Conservation (phyloP, 192 early-diverging fungal species). For the Backusella australiensis region DNA sequence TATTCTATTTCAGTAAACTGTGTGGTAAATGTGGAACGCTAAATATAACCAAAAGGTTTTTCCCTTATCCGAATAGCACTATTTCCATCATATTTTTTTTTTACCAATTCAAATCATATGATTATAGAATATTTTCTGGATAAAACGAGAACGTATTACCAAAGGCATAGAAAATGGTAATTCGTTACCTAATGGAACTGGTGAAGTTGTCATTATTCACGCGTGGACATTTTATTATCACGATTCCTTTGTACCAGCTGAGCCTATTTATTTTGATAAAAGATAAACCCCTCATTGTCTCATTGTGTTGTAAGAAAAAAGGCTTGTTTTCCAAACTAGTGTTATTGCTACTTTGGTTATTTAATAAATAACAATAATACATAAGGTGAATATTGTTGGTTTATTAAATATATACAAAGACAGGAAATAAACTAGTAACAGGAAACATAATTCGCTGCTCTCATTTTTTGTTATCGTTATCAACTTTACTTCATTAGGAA, state of each 20-base stretch:
- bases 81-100: background rate
- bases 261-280: background rate
- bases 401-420: background rate
- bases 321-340: background rate
- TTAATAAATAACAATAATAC: background rate
- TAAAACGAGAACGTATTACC: background rate
- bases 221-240: slow-evolving; percentile 4
- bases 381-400: background rate
- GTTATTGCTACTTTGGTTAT: background rate
- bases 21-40: background rate
- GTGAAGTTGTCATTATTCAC: slow-evolving; percentile 3
- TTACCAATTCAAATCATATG: slow-evolving; percentile 1
- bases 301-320: background rate
- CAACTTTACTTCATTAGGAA: slow-evolving; percentile 3
- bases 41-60: background rate
- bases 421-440: background rate
- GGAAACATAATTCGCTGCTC: background rate
- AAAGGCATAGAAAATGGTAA: background rate
- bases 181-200: background rate
- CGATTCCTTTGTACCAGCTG: background rate
- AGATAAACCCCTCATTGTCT: background rate
- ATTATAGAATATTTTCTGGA: background rate
- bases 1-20: background rate
- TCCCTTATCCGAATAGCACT: background rate
- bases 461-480: slow-evolving; percentile 11